Conservation (phyloP, 2,329 filamentous ascomycete genomes). For the Sporothrix inflata region DNA sequence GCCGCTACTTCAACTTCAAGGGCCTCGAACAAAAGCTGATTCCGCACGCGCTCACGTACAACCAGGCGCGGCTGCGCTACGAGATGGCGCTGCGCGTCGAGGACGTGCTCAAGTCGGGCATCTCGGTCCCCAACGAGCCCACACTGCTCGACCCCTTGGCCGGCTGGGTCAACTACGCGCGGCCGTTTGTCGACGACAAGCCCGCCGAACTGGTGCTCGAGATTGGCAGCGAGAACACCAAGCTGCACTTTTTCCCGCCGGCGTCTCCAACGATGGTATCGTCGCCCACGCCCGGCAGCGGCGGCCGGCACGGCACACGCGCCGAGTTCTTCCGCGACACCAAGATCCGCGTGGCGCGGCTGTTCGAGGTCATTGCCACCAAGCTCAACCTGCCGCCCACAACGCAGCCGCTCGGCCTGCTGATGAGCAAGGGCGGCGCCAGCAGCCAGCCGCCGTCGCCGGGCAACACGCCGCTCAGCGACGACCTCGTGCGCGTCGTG, state of each 20-base stretch:
- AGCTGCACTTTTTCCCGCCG: constrained; percentile 51
- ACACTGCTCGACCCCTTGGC: constrained; percentile 38
- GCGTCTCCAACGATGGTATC: constrained; percentile 28
- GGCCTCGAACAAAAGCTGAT: constrained; percentile 87
- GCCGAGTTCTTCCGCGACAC: constrained; percentile 75
- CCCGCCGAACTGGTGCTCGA: constrained; percentile 78
- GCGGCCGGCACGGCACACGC: constrained; percentile 47
- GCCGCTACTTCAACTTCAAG: constrained; percentile 90
- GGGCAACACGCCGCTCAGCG: constrained; percentile 69
- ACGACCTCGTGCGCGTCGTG: constrained; percentile 68
- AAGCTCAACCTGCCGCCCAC: constrained; percentile 72
- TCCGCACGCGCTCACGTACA: constrained; percentile 74
- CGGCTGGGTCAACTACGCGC: constrained; percentile 74
- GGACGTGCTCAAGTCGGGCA: constrained; percentile 85
- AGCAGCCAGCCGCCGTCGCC: constrained; percentile 66
- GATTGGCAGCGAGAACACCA: constrained; percentile 68
- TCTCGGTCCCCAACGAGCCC: constrained; percentile 64
- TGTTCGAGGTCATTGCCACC: constrained; percentile 80
- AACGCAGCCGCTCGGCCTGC: constrained; percentile 63
- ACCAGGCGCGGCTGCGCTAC: constrained; percentile 65
- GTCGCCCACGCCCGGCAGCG: neutral
- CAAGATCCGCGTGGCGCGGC: constrained; percentile 68
- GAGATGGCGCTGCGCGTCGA: constrained; percentile 83
- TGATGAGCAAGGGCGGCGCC: constrained; percentile 68
- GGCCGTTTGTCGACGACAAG: constrained; percentile 81